These are phyloP conservation scores for Lenwebbia sp. DNA, from an alignment of 345 rosid species.

Conservation along the genomic window DNA sequence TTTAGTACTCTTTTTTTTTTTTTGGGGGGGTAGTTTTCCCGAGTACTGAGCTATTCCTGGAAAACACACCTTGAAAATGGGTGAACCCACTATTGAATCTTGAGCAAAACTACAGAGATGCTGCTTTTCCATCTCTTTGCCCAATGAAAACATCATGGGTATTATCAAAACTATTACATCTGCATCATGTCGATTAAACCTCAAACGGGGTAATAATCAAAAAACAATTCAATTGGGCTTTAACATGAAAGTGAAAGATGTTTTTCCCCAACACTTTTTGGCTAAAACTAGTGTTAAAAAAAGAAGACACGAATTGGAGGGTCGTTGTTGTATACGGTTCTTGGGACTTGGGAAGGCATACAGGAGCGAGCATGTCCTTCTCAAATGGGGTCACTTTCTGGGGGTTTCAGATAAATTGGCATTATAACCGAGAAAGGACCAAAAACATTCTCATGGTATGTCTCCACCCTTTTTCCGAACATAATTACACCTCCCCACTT, in stretches of 20 bases:
- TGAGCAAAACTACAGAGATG: neutral
- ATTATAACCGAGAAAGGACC: slow-evolving; percentile 17
- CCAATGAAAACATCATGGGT: neutral
- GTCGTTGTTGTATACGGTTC: neutral
- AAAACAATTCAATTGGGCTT: neutral
- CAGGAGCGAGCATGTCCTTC: slow-evolving; percentile 1
- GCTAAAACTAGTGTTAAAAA: neutral
- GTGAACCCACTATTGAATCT: neutral
- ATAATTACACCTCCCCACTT: neutral
- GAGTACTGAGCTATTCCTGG: neutral
- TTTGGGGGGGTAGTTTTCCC: too few species aligned
- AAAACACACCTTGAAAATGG: neutral
- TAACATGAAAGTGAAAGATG: neutral
- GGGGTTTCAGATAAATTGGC: slow-evolving; percentile 3
- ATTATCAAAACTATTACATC: neutral
- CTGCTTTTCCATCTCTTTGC: neutral
- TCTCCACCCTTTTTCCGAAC: slow-evolving; percentile 13
- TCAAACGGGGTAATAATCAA: neutral
- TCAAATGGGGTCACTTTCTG: slow-evolving; percentile 17
- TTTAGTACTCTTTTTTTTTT: too few species aligned
- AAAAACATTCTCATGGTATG: slow-evolving; percentile 37
- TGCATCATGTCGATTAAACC: neutral
- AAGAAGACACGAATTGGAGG: neutral
- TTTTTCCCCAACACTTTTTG: neutral
- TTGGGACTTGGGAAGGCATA: slow-evolving; percentile 15